Evolutionary conservation across 495 filamentous ascomycete species (phyloP).

Genomic region (Penicillium canariense): DNA sequence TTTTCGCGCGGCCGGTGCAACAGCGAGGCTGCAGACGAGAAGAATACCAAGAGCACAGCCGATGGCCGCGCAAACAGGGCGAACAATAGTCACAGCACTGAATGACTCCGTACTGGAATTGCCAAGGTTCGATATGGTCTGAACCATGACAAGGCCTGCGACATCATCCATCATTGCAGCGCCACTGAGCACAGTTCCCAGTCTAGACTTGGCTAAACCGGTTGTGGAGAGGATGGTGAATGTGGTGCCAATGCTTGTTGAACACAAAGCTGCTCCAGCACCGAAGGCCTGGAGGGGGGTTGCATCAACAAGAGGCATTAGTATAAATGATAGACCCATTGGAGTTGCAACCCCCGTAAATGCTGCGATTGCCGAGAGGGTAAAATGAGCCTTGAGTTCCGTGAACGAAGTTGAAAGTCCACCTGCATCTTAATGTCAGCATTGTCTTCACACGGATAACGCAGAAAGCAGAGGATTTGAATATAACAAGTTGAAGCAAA

Average conservation of each 20-base stretch:
- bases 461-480: too few relatives aligned
- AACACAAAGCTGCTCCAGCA: constrained; percentile 72
- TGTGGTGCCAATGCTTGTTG: constrained; percentile 75
- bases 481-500: neutral
- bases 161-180: constrained; percentile 86
- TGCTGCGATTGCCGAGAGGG: constrained; percentile 59
- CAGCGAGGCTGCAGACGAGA: constrained; percentile 42
- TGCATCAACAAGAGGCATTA: constrained; percentile 41
- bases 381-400: constrained; percentile 57
- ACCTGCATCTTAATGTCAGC: constrained; percentile 38
- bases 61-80: constrained; percentile 58
- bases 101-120: constrained; percentile 28
- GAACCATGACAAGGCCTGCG: constrained; percentile 75
- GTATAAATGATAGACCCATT: constrained; percentile 65
- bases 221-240: constrained; percentile 67
- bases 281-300: constrained; percentile 65
- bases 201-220: constrained; percentile 54
- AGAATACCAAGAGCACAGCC: constrained; percentile 51
- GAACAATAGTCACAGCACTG: constrained; percentile 45
- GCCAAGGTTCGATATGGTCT: constrained; percentile 57
- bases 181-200: constrained; percentile 67
- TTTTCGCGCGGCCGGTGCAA: constrained; percentile 36
- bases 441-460: too few relatives aligned
- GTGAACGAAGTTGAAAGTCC: constrained; percentile 64
- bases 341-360: constrained; percentile 62